Percentiles rank a stretch among this genome's conserved stretches.
phyloP scores from a whole-genome alignment of 2,329 filamentous ascomycete species.

The Teratosphaeria viscida region DNA sequence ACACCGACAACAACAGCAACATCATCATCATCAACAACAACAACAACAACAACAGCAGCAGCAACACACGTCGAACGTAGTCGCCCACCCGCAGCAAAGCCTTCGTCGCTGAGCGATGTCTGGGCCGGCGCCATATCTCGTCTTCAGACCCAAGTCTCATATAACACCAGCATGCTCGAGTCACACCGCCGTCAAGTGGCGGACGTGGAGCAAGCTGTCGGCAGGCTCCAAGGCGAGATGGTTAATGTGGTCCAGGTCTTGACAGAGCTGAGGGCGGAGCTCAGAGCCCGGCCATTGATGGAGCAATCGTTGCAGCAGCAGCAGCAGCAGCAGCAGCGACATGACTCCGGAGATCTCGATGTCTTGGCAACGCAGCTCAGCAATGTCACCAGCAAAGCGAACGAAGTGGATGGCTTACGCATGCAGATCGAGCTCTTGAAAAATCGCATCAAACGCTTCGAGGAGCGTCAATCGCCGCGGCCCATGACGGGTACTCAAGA shows the following conservation, averaged over 20 bases:
- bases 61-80: background rate
- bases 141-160: constrained; percentile 39
- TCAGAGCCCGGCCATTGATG: constrained; percentile 13
- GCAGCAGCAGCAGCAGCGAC: constrained; percentile 5
- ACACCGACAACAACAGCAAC: background rate
- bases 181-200: constrained; percentile 32
- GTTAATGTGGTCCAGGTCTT: constrained; percentile 23
- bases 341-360: constrained; percentile 31
- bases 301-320: constrained; percentile 6
- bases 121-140: constrained; percentile 33
- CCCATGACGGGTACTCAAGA: background rate
- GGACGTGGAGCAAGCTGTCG: constrained; percentile 30
- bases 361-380: constrained; percentile 33
- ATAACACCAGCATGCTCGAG: constrained; percentile 33
- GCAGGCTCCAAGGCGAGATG: constrained; percentile 32
- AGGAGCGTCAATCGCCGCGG: constrained; percentile 12
- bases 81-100: background rate
- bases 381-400: constrained; percentile 32
- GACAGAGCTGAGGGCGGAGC: constrained; percentile 27
- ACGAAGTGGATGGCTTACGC: constrained; percentile 37
- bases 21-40: no score
- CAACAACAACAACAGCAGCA: background rate
- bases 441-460: constrained; percentile 32
- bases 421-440: constrained; percentile 40
- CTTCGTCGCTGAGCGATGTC: constrained; percentile 12